These are phyloP conservation scores for Phytophthora aleatoria DNA, from an alignment of 352 stramenopile species.

Conservation along the genomic window DNA sequence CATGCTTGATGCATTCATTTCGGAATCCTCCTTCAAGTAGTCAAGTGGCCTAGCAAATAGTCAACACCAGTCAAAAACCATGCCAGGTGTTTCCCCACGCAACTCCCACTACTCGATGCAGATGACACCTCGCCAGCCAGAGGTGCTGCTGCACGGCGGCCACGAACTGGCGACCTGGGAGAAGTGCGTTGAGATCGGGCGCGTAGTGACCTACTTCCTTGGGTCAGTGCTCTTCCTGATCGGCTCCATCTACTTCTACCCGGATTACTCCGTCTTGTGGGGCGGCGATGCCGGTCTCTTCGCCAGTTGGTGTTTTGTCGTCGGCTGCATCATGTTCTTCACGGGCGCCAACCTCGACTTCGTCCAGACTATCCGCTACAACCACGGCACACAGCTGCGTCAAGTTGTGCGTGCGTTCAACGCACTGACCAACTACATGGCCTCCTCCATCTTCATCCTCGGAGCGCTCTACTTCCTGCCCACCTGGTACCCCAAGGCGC, in stretches of 20 bases:
- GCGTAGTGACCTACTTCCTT: conserved; percentile 59
- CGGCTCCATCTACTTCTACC: conserved; percentile 85
- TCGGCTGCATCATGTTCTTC: conserved; percentile 77
- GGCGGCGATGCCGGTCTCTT: conserved; percentile 65
- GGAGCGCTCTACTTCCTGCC: conserved; percentile 84
- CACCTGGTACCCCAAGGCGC: conserved; percentile 67
- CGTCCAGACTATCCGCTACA: conserved; percentile 65
- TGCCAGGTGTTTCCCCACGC: conserved; percentile 35
- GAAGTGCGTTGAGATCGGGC: conserved; percentile 57
- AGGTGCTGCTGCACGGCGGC: conserved; percentile 21
- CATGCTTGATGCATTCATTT: conserved; percentile 32
- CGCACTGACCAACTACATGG: conserved; percentile 66
- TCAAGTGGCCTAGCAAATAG: conserved; percentile 15
- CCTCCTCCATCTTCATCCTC: conserved; percentile 73
- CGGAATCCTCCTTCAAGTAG: conserved; percentile 21
- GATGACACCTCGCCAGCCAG: conserved; percentile 25
- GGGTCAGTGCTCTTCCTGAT: conserved; percentile 76
- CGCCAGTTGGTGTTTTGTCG: conserved; percentile 69
- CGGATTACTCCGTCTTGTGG: conserved; percentile 68
- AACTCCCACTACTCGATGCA: conserved; percentile 36
- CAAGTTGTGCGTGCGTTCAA: conserved; percentile 69
- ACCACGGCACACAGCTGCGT: conserved; percentile 50
- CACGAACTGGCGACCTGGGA: conserved; percentile 43
- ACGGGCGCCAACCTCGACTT: conserved; percentile 75
- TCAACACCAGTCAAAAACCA: conserved; percentile 14